phyloP scores from a whole-genome alignment of 2,329 filamentous ascomycete genomes.

The Intubia oerlemansii region DNA sequence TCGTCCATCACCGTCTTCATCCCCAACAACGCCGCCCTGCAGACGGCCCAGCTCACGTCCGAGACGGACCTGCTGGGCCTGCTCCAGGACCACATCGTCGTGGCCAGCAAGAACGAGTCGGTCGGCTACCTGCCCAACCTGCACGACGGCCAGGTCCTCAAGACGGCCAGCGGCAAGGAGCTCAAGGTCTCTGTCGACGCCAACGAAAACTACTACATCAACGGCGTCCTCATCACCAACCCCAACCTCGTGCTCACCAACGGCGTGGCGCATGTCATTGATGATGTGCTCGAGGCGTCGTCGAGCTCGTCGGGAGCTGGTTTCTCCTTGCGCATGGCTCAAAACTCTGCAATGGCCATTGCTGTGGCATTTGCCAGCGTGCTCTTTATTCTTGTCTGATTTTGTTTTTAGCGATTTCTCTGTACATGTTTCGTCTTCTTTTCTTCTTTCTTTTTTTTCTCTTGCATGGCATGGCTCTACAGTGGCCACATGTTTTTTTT shows the following conservation, averaged over 20 bases:
- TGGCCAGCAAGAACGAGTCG: slow-evolving; percentile 1
- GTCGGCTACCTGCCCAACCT: slow-evolving; percentile 7
- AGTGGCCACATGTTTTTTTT: not conserved
- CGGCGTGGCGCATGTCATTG: slow-evolving; percentile 5
- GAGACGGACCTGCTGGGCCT: slow-evolving; percentile 1
- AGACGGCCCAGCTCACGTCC: slow-evolving; percentile 4
- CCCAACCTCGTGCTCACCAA: slow-evolving; percentile 6
- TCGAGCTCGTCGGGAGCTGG: slow-evolving; percentile 2
- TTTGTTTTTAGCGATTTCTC: not conserved
- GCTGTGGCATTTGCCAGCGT: not conserved
- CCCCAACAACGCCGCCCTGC: slow-evolving; percentile 6
- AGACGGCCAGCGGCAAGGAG: slow-evolving; percentile 4
- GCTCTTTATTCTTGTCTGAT: not conserved
- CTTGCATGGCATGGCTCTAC: slow-evolving; percentile 1
- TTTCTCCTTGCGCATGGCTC: not conserved
- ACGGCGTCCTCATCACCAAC: slow-evolving; percentile 5
- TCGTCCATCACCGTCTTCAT: slow-evolving; percentile 6
- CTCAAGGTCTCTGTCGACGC: slow-evolving; percentile 5
- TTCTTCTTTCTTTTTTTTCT: not conserved
- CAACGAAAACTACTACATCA: slow-evolving; percentile 6
- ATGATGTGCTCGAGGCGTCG: slow-evolving; percentile 4
- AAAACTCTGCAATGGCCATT: slow-evolving; percentile 2
- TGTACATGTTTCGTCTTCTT: not conserved
- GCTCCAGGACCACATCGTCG: slow-evolving; percentile 5
- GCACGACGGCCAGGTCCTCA: slow-evolving; percentile 5